phyloP scores from a whole-genome alignment of 305 asterid genomes.

The Fraxinus floribunda region DNA sequence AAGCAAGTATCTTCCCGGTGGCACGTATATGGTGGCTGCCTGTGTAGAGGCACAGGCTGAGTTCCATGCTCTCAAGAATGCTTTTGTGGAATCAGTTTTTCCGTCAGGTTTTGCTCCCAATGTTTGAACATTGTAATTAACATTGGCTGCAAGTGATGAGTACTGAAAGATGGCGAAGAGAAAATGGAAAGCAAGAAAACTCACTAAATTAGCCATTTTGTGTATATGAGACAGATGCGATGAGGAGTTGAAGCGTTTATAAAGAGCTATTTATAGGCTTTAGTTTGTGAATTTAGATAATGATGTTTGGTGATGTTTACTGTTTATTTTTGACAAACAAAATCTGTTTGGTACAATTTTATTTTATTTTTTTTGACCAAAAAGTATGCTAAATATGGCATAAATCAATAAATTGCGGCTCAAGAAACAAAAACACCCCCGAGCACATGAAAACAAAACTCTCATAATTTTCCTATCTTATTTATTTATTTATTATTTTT shows the following conservation, averaged over 20 bases:
- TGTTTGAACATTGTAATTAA: conserved; percentile 39
- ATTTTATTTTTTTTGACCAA: no score
- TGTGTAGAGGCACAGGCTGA: background rate
- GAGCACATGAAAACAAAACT: background rate
- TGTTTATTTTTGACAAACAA: no score
- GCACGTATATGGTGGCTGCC: background rate
- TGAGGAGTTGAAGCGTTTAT: no score
- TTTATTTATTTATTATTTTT: no score
- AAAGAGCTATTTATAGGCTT: no score
- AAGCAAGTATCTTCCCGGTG: background rate
- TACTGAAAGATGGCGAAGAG: background rate
- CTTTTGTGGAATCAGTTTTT: background rate
- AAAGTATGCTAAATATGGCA: no score
- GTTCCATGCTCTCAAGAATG: background rate
- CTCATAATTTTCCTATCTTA: no score
- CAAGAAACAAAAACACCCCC: background rate
- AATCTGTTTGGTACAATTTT: no score
- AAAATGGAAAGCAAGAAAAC: background rate
- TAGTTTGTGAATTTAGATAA: no score
- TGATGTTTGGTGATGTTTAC: no score
- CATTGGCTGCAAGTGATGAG: background rate
- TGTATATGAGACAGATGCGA: no score
- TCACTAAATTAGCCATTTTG: background rate
- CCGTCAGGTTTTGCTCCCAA: conserved; percentile 45
- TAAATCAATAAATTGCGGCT: background rate